Base-by-base conservation (phyloP, 495 filamentous ascomycete species). In the Penicillium egyptiacum region DNA sequence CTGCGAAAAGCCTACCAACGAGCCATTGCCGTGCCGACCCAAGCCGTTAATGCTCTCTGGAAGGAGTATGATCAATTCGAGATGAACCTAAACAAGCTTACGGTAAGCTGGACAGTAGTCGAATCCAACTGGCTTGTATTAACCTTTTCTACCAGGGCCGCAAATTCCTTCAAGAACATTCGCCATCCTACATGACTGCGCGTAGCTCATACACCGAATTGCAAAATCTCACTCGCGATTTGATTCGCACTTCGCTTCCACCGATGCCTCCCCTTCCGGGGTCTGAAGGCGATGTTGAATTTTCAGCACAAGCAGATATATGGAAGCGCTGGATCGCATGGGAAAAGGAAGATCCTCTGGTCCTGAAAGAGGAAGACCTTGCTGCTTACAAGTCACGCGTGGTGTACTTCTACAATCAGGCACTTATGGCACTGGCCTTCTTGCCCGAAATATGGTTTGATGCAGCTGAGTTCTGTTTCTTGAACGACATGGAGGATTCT, bases 31-130 rank as follows among this genome's bases (percentile, higher is more conserved):
- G 83, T 96, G 50, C 94, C 94, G 5, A 93, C 87, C 12, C 80
- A 87, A 45, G 88, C 83, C 31, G 81, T 94, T 46, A 90, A 92
- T 62, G 79, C 77, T 12, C 70, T 98, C 10, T 98, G 94, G 94
- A 96, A 94, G 73, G 93, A 98, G 66, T 98, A 98, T 65, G 92
- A 96, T 72, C 81, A 86, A 63, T 98, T 98, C 65, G 94, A 98
- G 72, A 89, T 91, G 84, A 82, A 85, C 9, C 72, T 96, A 31
- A 97, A 96, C 72, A 98, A 96, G 72, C 78, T 89, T 52, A 90
- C 89, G 40, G 89, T 91, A 78, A 74, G 61, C 39, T 7, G 35
- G 30, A 20, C 35, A 40, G 33, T 35, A 5, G 45, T 20, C 6
- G 12, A 47, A 28, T 47, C 20, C 10, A 14, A 25, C 35, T 52